Evolutionary conservation across 1,139 yeast species (phyloP), one percentile per base, ranked within the genome.

Genomic region (Pichia sp.): DNA sequence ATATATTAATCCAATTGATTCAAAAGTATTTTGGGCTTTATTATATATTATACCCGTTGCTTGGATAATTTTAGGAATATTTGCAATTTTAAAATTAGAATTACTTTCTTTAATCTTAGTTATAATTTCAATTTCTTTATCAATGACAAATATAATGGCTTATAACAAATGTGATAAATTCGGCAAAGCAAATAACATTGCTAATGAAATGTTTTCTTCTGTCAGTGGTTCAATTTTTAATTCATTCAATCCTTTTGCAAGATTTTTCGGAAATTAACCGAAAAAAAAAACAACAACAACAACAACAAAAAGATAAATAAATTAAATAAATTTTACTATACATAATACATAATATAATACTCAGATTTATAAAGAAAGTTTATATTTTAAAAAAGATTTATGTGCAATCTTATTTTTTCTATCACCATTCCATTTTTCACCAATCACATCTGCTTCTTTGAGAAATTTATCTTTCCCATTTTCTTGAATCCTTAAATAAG

Each of bases 81-180:
- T 90, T 59, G 95, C 97, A 0, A 61, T 90, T 27, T 70, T 90
- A 54, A 87, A 86, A 63, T 75, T 90, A 50, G 80, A 88, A 61
- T 78, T 90, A 56, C 72, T 92, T 48, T 87, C 94, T 61, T 70
- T 87, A 54, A 69, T 84, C 31, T 67, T 83, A 44, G 82, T 83
- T 11, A 64, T 71, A 5, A 79, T 89, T 51, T 88, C 95, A 1
- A 66, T 86, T 28, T 75, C 81, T 2, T 72, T 90, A 55, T 83
- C 94, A 0, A 65, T 83, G 46, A 86, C 94, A 46, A 90, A 90
- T 64, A 85, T 95, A 0, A 72, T 88, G 69, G 97, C 97, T 0
- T 90, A 86, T 66, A 86, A 95, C 34, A 77, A 86, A 58, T 88
- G 97, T 67, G 97, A 90, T 64, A 87, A 85, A 67, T 90, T 86